Base-by-base conservation (phyloP, 495 filamentous ascomycete genomes). In the Hypomontagnella monticulosa region DNA sequence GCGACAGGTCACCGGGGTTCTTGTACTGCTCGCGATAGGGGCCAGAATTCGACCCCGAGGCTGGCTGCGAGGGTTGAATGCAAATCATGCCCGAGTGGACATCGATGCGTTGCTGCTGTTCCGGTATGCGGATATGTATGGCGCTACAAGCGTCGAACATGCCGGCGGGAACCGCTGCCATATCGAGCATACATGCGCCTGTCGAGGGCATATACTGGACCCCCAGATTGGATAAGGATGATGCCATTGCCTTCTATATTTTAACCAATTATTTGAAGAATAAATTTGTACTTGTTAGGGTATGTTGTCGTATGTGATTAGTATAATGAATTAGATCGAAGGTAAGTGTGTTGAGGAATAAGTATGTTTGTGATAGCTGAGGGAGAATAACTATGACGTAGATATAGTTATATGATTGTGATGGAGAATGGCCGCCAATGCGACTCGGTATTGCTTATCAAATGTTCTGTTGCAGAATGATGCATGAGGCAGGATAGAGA, bases 61-160 rank as follows among this genome's bases (percentile, higher is more conserved):
- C 19, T 9, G 66, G 42, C 23, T 55, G 23, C 38, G 62, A 49
- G 27, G 70, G 70, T 19, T 64, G 61, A 36, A 72, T 64, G 36
- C 70, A 72, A 30, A 72, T 64, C 57, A 67, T 60, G 5, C 62
- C 53, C 32, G 44, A 27, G 4, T 55, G 32, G 9, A 53, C 50
- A 10, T 69, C 69, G 36, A 66, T 53, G 10, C 42, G 41, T 9
- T 60, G 57, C 27, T 63, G 53, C 6, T 47, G 43, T 19, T 63
- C 64, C 4, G 52, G 66, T 0, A 66, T 23, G 43, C 55, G 57
- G 51, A 72, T 70, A 38, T 72, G 62, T 19, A 72, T 47, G 4
- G 61, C 32, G 15, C 46, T 58, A 55, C 70, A 71, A 11, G 54
- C 47, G 48, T 47, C 48, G 34, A 62, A 62, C 16, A 61, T 18